Evolutionary conservation across 345 rosid genomes (phyloP), one percentile per base, ranked within the genome.

Genomic region (Hibiscus tridactylites): DNA sequence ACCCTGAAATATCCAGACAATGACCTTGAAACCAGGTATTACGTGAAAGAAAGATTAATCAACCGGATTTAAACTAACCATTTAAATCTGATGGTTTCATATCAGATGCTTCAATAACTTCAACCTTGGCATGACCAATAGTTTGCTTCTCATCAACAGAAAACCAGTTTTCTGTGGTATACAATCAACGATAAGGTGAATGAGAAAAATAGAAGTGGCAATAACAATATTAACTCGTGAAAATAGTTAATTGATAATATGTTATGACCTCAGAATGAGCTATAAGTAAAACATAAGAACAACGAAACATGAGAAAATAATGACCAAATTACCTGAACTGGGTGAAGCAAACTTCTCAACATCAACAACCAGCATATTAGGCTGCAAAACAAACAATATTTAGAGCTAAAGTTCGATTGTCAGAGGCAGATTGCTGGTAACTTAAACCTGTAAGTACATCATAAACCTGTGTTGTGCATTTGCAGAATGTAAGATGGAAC

Each of bases 361-460:
- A 77, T 95, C 97, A 77, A 86, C 94, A 52, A 95, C 99, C 65
- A 95, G 88, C 94, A 95, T 92, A 81, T 90, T 95, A 52, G 98
- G 98, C 99, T 95, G 88, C 71, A 82, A 76, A 39, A 28, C 58
- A 39, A 71, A 53, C 50, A 15, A 75, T 9, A 46, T 62, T 29
- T 28, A 75, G 62, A 77, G 53, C 24, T 24, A 71, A 73, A 71
- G 17, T 72, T 68, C 50, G 58, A 78, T 60, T 35, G 16, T 71
- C 1, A 17, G 17, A 35, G 67, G 58, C 33, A 47, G 16, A 42
- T 35, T 42, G 9, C 68, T 31, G 5, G 46, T 33, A 21, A 72
- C 19, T 12, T 39, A 33, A 37, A 76, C 63, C 73, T 66, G 31
- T 2, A 63, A 44, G 21, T 31, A 13, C 53, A 54, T 69, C 61